Base-by-base conservation (phyloP, 2,329 filamentous ascomycete species). In the Apiospora rasikravindrae region DNA sequence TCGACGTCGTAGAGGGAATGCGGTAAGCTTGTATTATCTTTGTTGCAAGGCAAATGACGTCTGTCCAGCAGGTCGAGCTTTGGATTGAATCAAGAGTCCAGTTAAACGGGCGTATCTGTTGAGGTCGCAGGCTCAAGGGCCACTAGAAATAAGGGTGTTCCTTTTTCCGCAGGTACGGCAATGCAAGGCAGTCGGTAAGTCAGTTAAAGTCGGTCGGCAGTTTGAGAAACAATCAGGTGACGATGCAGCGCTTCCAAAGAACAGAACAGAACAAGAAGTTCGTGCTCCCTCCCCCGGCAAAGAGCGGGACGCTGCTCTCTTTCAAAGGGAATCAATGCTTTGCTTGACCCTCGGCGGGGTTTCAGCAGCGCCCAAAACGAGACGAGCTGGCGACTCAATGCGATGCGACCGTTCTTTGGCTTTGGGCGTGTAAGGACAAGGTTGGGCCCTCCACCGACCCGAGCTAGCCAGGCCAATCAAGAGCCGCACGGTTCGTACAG, bases 281-380 rank as follows among this genome's bases (percentile, higher is more conserved):
- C 57, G 22, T n/a, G 33, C 57, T 64, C 40, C 8, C 40, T 42
- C 22, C 57, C 33, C 33, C 26, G 40, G 57, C 57, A 64, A 64
- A 64, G 57, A 64, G 57, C 57, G 57, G 57, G 57, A 64, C 57
- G 33, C 33, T 24, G 33, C 33, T 64, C 57, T 64, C 57, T 64
- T 64, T 64, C 57, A 64, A 37, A 13, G 29, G 29, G 53, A 33
- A 40, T 64, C 57, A 64, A 40, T 70, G 57, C 47, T 72, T 42
- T 69, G 66, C 61, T 49, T 75, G 73, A 73, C 73, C 73, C 73
- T 78, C 77, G 77, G 77, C 76, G 77, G 78, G 78, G 78, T 79
- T 80, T 80, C 78, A 80, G 77, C 78, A 80, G 77, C 72, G 74
- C 72, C 69, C 73, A 40, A 64, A 64, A 64, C 57, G 33, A 64